Evolutionary conservation across 108 stramenopile genomes (phyloP), one percentile per base, ranked within the genome.

Genomic region (Parietichytrium sp.): DNA sequence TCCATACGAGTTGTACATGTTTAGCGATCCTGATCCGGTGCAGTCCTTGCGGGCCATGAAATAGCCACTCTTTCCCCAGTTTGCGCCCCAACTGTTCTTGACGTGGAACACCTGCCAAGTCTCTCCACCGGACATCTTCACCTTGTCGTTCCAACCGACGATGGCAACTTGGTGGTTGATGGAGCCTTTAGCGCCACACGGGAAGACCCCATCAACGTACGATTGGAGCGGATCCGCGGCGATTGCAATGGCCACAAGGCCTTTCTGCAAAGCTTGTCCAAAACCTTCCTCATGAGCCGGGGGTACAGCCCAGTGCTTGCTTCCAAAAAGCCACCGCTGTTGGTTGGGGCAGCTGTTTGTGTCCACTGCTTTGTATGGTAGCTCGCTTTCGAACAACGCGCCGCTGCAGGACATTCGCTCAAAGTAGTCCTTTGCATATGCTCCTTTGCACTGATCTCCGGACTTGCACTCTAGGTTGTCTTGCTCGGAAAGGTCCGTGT

Each of bases 61-160:
- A 54, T 90, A 96, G 50, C 89, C 89, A 81, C 86, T 61, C 72
- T 89, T 85, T n/a, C 89, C 91, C 86, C 86, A 86, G 83, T 72
- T 54, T 23, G 79, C 31, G 88, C 93, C 91, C 53, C 91, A 95
- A 23, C 86, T 86, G 86, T 97, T 96, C 45, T 95, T 86, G n/a
- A n/a, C n/a, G n/a, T n/a, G n/a, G n/a, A n/a, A n/a, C 49, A 95
- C 84, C 81, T 95, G 93, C 95, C 95, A 97, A 81, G 93, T 91
- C 47, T 82, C 79, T 54, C 86, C 72, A 12, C 91, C 88, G 45
- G 93, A 89, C n/a, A n/a, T n/a, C 27, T 89, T 85, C 33, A 84
- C 81, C 83, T 96, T 92, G 48, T 78, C 83, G 3, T 95, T 95
- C 94, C 93, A 97, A 7, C 96, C 96, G 15, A 92, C 92, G 80